These are phyloP conservation scores for Cladosporium halotolerans DNA, from an alignment of 2,329 filamentous ascomycete species.

Conservation along the genomic window DNA sequence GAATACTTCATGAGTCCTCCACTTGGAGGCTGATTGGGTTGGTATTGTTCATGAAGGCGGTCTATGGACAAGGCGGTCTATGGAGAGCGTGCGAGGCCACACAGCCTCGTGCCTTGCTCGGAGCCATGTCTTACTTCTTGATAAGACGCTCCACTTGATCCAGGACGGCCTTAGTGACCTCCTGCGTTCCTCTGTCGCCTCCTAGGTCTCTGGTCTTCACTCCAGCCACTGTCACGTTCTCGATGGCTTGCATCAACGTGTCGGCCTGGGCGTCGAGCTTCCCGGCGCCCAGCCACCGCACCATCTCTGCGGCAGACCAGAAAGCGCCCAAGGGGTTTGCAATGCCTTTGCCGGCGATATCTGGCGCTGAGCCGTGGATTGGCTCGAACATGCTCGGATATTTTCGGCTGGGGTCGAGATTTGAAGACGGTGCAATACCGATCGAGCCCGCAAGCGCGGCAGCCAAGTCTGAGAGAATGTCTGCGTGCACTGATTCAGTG, in stretches of 20 bases:
- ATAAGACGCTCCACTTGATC: conserved; percentile 44
- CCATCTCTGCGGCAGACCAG: conserved; percentile 65
- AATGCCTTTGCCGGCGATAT: conserved; percentile 58
- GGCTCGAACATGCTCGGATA: conserved; percentile 59
- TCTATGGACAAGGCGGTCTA: not conserved
- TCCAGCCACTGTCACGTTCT: conserved; percentile 52
- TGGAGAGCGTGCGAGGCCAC: not conserved
- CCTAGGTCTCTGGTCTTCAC: conserved; percentile 56
- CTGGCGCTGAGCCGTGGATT: conserved; percentile 58
- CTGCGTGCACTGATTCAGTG: conserved; percentile 25
- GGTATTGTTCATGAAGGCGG: not conserved
- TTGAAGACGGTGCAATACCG: conserved; percentile 65
- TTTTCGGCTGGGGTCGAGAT: conserved; percentile 57
- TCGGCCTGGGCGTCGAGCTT: conserved; percentile 49
- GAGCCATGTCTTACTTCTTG: conserved; percentile 12
- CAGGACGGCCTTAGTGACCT: conserved; percentile 54
- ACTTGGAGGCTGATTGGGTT: too few relatives aligned
- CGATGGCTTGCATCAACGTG: conserved; percentile 52
- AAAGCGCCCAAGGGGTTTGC: conserved; percentile 61
- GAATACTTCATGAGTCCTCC: not conserved
- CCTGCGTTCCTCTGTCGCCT: conserved; percentile 50
- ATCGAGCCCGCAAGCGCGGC: conserved; percentile 65
- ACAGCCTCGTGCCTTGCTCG: not conserved
- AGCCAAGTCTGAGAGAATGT: conserved; percentile 58
- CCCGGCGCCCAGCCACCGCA: conserved; percentile 53